Percentiles rank a stretch among this genome's conserved stretches.
Conservation (phyloP, 2,329 filamentous ascomycete genomes). For the Arachnomyces sp. region DNA sequence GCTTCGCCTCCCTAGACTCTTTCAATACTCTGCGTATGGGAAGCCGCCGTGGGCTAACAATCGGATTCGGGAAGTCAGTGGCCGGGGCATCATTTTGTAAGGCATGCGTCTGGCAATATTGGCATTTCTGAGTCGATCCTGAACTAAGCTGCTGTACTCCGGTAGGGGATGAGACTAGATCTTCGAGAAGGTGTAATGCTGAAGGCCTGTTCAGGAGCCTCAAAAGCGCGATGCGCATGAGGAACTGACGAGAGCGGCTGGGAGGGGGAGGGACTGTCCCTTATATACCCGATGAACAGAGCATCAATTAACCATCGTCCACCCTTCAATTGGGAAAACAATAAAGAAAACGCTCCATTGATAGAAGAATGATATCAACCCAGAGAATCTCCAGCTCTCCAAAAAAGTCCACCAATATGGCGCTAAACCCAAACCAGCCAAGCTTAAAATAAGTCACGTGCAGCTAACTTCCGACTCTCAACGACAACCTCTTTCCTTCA, state of each 20-base stretch:
- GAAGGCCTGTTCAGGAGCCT: conserved; percentile 35
- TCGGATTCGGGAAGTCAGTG: too few species aligned
- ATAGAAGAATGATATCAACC: too few species aligned
- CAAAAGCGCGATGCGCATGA: conserved; percentile 37
- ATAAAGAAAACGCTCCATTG: too few species aligned
- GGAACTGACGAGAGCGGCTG: too few species aligned
- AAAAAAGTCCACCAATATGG: too few species aligned
- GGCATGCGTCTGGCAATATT: conserved; percentile 21
- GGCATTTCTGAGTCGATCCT: conserved; percentile 15
- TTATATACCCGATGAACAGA: conserved; percentile 7
- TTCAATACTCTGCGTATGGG: too few species aligned
- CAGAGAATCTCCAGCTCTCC: too few species aligned
- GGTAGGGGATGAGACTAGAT: conserved; percentile 21
- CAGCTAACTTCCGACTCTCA: too few species aligned
- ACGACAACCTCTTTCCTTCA: conserved; percentile 15
- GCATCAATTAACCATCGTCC: conserved; percentile 25
- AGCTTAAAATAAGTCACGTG: too few species aligned
- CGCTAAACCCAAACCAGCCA: too few species aligned
- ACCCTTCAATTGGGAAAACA: neutral
- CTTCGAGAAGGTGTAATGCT: conserved; percentile 30
- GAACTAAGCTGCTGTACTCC: conserved; percentile 26
- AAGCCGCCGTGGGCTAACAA: too few species aligned
- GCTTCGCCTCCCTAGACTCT: too few species aligned
- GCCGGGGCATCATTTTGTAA: conserved; percentile 1
- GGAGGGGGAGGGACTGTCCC: neutral